Evolutionary conservation across 2,329 filamentous ascomycete species (phyloP).

Genomic region (Arthroderma uncinatum): DNA sequence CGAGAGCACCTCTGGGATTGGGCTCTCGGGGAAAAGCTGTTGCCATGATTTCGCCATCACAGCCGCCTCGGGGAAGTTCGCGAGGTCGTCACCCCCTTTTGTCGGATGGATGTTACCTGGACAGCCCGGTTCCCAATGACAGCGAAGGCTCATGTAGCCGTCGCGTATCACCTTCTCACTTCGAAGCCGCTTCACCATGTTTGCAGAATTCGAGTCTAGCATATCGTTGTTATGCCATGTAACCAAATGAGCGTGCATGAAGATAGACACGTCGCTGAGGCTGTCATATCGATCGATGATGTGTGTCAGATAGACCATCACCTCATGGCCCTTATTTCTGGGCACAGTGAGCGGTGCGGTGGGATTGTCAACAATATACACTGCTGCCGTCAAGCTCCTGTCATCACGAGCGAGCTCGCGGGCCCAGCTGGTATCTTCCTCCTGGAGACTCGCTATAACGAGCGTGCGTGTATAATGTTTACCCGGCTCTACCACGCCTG

Average conservation of each 20-base stretch:
- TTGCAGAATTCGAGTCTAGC: slow-evolving; percentile 39
- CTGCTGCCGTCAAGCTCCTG: slow-evolving; percentile 36
- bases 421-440: slow-evolving; percentile 47
- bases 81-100: slow-evolving; percentile 28
- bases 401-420: slow-evolving; percentile 32
- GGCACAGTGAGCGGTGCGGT: slow-evolving; percentile 41
- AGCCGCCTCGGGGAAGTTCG: slow-evolving; percentile 38
- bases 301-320: slow-evolving; percentile 52
- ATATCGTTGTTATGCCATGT: slow-evolving; percentile 52
- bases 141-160: slow-evolving; percentile 52
- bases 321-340: slow-evolving; percentile 51
- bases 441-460: slow-evolving; percentile 43
- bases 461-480: slow-evolving; percentile 43
- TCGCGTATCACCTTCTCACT: slow-evolving; percentile 40
- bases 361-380: slow-evolving; percentile 45
- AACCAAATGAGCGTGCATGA: slow-evolving; percentile 47
- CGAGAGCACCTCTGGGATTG: slow-evolving; percentile 41
- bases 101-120: slow-evolving; percentile 47
- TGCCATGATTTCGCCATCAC: slow-evolving; percentile 38
- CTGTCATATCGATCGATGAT: slow-evolving; percentile 52
- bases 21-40: slow-evolving; percentile 37
- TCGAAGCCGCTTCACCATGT: slow-evolving; percentile 43
- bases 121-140: slow-evolving; percentile 48
- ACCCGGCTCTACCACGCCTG: slow-evolving; percentile 12
- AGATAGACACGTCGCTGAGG: slow-evolving; percentile 48